A percentile compares a stretch with the other conserved stretches of the same genome.
These are phyloP conservation scores for Colletotrichum cordylinicola DNA, from an alignment of 2,329 filamentous ascomycete genomes.

Conservation along the genomic window DNA sequence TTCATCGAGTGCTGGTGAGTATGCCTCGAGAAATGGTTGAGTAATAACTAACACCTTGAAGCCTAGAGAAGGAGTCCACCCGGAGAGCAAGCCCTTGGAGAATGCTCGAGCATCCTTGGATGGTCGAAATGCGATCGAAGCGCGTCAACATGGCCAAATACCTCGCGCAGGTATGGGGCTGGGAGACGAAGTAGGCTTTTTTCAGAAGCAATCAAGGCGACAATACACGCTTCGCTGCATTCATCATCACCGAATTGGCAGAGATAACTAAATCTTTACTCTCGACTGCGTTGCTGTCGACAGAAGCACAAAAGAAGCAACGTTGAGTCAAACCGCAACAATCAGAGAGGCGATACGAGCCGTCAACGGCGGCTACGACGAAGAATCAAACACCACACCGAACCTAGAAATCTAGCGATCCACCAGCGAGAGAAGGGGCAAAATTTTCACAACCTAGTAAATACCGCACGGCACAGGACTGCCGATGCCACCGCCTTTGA, in stretches of 20 bases:
- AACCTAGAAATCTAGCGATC: not conserved
- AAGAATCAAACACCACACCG: not conserved
- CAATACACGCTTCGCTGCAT: not conserved
- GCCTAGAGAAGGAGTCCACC: slow-evolving; percentile 90
- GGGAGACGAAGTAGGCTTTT: slow-evolving; percentile 66
- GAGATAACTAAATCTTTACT: not conserved
- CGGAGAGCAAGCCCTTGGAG: slow-evolving; percentile 94
- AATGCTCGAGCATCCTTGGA: slow-evolving; percentile 99
- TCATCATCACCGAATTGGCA: not conserved
- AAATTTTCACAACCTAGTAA: not conserved
- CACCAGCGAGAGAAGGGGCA: not conserved
- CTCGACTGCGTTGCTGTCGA: not conserved
- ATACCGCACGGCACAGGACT: not conserved
- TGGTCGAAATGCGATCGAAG: slow-evolving; percentile 94
- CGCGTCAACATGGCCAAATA: slow-evolving; percentile 98
- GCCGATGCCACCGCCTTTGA: not conserved
- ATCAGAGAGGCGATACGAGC: not conserved
- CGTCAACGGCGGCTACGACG: not conserved
- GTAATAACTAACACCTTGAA: slow-evolving; percentile 40
- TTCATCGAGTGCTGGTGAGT: slow-evolving; percentile 99
- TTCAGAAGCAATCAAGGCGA: not conserved
- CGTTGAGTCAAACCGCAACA: not conserved
- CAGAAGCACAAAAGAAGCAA: not conserved
- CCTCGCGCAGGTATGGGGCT: slow-evolving; percentile 94
- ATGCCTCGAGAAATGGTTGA: not conserved